Percentiles rank a stretch among this genome's conserved stretches.
phyloP scores from a whole-genome alignment of 495 filamentous ascomycete species.

The Chaetomium cochliodes region DNA sequence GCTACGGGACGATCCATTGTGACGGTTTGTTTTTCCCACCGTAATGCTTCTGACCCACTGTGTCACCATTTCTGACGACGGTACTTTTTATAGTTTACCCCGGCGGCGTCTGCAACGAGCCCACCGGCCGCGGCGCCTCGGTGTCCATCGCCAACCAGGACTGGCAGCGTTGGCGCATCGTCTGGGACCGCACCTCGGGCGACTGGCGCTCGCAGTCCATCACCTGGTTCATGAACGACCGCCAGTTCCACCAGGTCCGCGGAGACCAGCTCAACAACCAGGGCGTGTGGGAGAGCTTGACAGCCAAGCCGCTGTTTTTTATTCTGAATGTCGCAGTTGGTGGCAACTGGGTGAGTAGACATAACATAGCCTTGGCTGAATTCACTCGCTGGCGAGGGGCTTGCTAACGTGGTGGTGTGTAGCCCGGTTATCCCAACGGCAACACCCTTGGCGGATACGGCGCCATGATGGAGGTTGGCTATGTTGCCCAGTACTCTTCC shows the following conservation, averaged over 20 bases:
- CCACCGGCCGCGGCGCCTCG: constrained; percentile 38
- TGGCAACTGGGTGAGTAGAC: constrained; percentile 45
- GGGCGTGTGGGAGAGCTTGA: constrained; percentile 42
- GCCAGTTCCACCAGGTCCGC: constrained; percentile 41
- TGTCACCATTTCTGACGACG: too few relatives aligned
- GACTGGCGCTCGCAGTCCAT: constrained; percentile 47
- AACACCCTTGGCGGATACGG: constrained; percentile 42
- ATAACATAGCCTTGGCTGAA: background rate
- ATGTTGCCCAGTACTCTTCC: constrained; percentile 44
- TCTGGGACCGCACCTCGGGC: constrained; percentile 42
- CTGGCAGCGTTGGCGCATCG: constrained; percentile 50
- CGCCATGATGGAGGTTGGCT: constrained; percentile 49
- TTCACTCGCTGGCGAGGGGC: background rate
- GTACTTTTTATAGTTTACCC: constrained; percentile 29
- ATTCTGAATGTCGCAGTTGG: constrained; percentile 55
- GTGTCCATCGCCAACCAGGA: constrained; percentile 41
- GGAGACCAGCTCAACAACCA: constrained; percentile 40
- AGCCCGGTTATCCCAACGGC: constrained; percentile 45
- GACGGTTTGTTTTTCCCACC: constrained; percentile 17
- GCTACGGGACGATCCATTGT: constrained; percentile 52
- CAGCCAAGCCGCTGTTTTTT: constrained; percentile 42
- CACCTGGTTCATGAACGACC: constrained; percentile 50
- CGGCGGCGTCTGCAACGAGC: constrained; percentile 50
- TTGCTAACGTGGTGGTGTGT: constrained; percentile 8
- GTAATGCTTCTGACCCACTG: too few relatives aligned